Conservation (phyloP, 768 basidiomycete species). For the Kwoniella dejecticola region DNA sequence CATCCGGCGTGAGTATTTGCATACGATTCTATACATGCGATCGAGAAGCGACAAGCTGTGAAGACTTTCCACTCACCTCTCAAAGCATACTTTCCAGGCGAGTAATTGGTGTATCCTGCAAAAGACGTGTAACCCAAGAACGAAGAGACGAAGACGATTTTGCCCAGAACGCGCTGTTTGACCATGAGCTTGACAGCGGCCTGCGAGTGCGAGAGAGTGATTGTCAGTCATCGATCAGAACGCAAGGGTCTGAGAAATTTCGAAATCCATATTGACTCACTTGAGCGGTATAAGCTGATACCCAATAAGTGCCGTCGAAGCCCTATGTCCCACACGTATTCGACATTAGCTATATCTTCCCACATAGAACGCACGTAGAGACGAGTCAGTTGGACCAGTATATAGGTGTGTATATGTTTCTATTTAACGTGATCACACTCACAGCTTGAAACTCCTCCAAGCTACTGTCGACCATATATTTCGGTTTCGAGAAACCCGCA, state of each 20-base stretch:
- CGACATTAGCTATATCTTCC: background rate
- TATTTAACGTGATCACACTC: too few species aligned
- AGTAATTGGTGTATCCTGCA: conserved; percentile 75
- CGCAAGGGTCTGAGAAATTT: too few species aligned
- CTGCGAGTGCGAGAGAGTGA: conserved; percentile 56
- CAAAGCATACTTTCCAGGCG: conserved; percentile 82
- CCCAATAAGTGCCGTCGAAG: conserved; percentile 65
- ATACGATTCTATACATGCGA: too few species aligned
- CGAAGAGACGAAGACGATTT: conserved; percentile 75
- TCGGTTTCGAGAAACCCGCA: conserved; percentile 69
- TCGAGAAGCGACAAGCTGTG: too few species aligned
- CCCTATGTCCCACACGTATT: conserved; percentile 48
- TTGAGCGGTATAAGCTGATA: conserved; percentile 62
- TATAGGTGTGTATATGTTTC: too few species aligned
- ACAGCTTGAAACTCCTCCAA: conserved; percentile 62
- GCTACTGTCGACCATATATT: conserved; percentile 71
- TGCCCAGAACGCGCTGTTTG: conserved; percentile 62
- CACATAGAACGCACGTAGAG: too few species aligned
- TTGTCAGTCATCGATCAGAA: too few species aligned
- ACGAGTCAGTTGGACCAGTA: too few species aligned
- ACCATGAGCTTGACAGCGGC: conserved; percentile 70
- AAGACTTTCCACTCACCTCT: conserved; percentile 71
- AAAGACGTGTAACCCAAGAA: conserved; percentile 74
- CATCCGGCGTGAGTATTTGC: background rate
- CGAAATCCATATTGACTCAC: conserved; percentile 59